These are phyloP conservation scores for Astrothelium subdiscretum DNA, from an alignment of 495 filamentous ascomycete genomes.

Conservation along the genomic window DNA sequence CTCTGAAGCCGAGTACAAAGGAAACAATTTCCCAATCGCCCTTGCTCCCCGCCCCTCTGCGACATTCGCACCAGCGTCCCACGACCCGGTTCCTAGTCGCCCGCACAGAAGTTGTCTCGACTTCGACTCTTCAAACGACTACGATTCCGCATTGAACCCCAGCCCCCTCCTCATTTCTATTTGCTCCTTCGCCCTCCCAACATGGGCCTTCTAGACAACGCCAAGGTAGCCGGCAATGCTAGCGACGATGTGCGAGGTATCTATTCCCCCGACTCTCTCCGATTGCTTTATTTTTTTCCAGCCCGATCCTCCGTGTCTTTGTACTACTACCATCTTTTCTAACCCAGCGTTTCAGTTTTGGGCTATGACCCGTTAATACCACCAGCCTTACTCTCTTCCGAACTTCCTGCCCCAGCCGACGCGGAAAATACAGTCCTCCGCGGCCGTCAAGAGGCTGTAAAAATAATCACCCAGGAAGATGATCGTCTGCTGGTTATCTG, in stretches of 20 bases:
- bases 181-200: neutral
- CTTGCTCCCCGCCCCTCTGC: neutral
- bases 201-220: slow-evolving; percentile 10
- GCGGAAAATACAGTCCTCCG: slow-evolving; percentile 55
- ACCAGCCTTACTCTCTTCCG: slow-evolving; percentile 73
- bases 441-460: slow-evolving; percentile 70
- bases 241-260: slow-evolving; percentile 33
- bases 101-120: slow-evolving; percentile 4
- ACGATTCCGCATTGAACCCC: neutral
- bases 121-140: slow-evolving; percentile 2
- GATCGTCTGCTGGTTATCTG: slow-evolving; percentile 90
- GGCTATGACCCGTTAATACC: slow-evolving; percentile 93
- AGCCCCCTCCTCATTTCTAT: neutral
- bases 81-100: neutral
- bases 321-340: slow-evolving; percentile 1
- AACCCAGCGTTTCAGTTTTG: slow-evolving; percentile 48
- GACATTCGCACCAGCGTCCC: slow-evolving; percentile 1
- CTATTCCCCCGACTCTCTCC: neutral
- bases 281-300: neutral
- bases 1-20: neutral
- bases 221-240: slow-evolving; percentile 5
- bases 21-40: slow-evolving; percentile 9
- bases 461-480: slow-evolving; percentile 66
- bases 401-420: slow-evolving; percentile 54
- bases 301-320: neutral